Percentiles rank a stretch among this genome's conserved stretches.
These are phyloP conservation scores for Polyporus tsugae DNA, from an alignment of 1,284 basidiomycete species.

Conservation along the genomic window DNA sequence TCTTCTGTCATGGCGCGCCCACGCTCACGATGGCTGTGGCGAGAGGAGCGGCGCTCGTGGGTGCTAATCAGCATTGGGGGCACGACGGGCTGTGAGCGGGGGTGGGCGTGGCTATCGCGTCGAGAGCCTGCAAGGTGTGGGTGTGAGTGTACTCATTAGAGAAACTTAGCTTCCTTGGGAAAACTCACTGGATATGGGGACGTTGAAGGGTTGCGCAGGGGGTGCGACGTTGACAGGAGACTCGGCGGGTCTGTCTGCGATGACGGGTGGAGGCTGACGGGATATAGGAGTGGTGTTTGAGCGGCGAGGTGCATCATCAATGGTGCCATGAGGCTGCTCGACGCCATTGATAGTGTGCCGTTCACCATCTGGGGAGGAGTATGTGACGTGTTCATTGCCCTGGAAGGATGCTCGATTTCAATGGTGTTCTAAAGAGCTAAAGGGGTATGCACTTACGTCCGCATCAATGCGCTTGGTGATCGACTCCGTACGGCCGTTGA, in stretches of 20 bases:
- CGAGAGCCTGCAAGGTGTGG: conserved; percentile 6
- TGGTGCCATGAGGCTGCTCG: conserved; percentile 53
- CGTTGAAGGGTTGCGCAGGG: conserved; percentile 14
- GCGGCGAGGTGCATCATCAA: conserved; percentile 21
- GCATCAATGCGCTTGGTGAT: conserved; percentile 64
- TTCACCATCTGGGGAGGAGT: conserved; percentile 71
- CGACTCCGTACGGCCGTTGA: conserved; percentile 73
- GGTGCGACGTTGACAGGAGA: conserved; percentile 12
- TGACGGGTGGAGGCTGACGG: conserved; percentile 13
- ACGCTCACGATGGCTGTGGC: conserved; percentile 22
- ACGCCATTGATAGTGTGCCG: conserved; percentile 73
- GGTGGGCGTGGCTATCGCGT: conserved; percentile 13
- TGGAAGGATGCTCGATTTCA: conserved; percentile 38
- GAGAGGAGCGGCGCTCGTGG: conserved; percentile 18
- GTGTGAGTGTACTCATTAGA: neutral
- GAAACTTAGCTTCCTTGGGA: neutral
- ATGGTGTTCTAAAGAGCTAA: conserved; percentile 8
- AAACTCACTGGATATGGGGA: conserved; percentile 19
- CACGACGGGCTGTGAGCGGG: conserved; percentile 8
- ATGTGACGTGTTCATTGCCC: conserved; percentile 78
- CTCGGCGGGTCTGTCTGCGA: conserved; percentile 23
- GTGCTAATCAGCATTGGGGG: conserved; percentile 10
- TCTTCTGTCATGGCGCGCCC: conserved; percentile 19
- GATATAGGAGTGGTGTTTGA: conserved; percentile 12
- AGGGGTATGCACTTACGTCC: conserved; percentile 49